phyloP scores from a whole-genome alignment of 345 rosid genomes.

The Barbarea vulgaris region DNA sequence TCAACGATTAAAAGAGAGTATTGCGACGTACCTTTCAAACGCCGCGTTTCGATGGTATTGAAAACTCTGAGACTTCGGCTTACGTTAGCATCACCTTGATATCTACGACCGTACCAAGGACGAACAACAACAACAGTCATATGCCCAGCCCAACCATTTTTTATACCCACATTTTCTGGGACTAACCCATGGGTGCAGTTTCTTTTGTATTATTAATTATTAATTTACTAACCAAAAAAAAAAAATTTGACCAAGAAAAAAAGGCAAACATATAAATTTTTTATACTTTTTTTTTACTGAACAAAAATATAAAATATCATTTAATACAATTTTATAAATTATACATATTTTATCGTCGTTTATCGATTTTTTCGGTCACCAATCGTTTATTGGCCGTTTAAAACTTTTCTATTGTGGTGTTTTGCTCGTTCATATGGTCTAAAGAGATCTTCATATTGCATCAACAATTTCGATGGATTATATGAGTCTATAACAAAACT shows the following conservation, averaged over 20 bases:
- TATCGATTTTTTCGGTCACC: no score
- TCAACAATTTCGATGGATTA: background rate
- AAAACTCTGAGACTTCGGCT: background rate
- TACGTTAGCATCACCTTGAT: background rate
- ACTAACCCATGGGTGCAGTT: no score
- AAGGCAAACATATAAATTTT: background rate
- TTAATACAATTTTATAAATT: no score
- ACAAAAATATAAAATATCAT: no score
- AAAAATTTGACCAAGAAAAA: background rate
- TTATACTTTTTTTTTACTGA: no score
- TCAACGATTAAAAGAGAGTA: constrained; percentile 18
- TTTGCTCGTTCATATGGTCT: background rate
- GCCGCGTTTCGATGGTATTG: constrained; percentile 4
- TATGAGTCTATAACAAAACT: background rate
- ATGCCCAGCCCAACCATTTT: background rate
- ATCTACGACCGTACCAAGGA: background rate
- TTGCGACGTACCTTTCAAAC: background rate
- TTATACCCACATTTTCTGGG: background rate
- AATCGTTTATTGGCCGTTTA: no score
- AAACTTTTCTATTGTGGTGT: no score
- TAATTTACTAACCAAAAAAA: background rate
- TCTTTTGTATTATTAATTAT: no score
- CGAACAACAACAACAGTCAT: background rate
- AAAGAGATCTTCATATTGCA: background rate
- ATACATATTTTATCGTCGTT: no score